A percentile compares a stretch with the other conserved stretches of the same genome.
Conservation (phyloP, 108 stramenopile genomes). For the Pseudonitzschia pungens region DNA sequence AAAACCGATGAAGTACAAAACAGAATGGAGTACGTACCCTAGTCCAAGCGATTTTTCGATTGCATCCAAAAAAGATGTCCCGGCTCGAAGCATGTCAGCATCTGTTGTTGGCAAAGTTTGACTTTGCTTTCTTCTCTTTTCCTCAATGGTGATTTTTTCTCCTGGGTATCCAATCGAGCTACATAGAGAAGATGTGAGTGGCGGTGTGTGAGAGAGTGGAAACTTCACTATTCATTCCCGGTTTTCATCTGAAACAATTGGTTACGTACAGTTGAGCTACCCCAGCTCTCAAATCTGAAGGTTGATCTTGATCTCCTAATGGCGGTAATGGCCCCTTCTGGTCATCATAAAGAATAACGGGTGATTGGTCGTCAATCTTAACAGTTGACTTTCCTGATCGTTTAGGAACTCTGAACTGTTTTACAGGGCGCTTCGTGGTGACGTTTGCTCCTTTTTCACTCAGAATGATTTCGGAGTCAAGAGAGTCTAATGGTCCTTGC, state of each 20-base stretch:
- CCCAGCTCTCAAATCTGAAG: not conserved
- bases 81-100: slow-evolving; percentile 77
- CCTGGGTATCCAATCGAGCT: not conserved
- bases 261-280: not conserved
- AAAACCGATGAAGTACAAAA: not conserved
- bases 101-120: slow-evolving; percentile 56
- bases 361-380: not conserved
- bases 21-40: slow-evolving; percentile 43
- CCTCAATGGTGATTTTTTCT: not conserved
- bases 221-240: not conserved
- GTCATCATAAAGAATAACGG: slow-evolving; percentile 5
- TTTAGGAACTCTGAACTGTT: slow-evolving; percentile 76
- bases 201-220: not conserved
- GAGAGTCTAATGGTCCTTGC: slow-evolving; percentile 35
- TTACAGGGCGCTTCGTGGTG: slow-evolving; percentile 22
- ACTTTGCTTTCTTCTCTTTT: slow-evolving; percentile 10
- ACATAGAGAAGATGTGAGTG: not conserved
- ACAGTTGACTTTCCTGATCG: slow-evolving; percentile 15
- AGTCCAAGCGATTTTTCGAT: slow-evolving; percentile 69
- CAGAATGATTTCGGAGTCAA: slow-evolving; percentile 61
- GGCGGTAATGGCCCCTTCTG: not conserved
- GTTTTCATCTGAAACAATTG: not conserved
- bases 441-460: slow-evolving; percentile 18
- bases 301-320: not conserved
- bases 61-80: slow-evolving; percentile 75